Base-by-base conservation (phyloP, 2,329 filamentous ascomycete species). In the Penicillium sp. region DNA sequence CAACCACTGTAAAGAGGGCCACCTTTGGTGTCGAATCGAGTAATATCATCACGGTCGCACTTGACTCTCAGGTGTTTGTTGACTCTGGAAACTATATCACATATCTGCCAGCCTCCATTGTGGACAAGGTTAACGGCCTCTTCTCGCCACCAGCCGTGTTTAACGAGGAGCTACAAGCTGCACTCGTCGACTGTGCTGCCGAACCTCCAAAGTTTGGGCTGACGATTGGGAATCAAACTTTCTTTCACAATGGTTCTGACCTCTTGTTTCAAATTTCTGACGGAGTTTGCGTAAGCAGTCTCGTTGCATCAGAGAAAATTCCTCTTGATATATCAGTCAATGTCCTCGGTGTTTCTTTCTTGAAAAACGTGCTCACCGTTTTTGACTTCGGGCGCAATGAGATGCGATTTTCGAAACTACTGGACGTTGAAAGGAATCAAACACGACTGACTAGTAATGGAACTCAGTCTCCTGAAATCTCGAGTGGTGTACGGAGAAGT, bases 351-450 rank as follows among this genome's bases (percentile, higher is more conserved):
- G 77, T 77, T 48, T 67, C 72, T 4, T 81, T 79, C 57, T 66
- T 80, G 65, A 79, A 78, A 65, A 80, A 79, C 56, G 79, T 81
- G 0, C 65, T 82, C 4, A 68, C 74, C 9, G 78, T 82, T 1
- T 81, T 79, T 65, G 80, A 82, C 68, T 71, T 81, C 53, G 78
- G 77, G 10, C 74, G 69, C 18, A 67, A 68, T 42, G 68, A 77
- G 65, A 75, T 81, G 75, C 65, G 74, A n/a, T 81, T 81, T 61
- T 74, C 78, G 13, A 54, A 54, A 46, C 21, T 45, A 13, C 31
- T 54, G 16, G 45, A 31, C 14, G n/a, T 21, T 9, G 16, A 5
- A 5, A 16, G 21, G 7, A 40, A 18, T 40, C 8, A 7, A n/a
- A 18, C 38, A 18, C 2, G 14, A 38, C 36, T 40, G 6, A 6